Evolutionary conservation across 2,329 filamentous ascomycete genomes (phyloP), one percentile per base, ranked within the genome.

Genomic region (Penicillium sp.): DNA sequence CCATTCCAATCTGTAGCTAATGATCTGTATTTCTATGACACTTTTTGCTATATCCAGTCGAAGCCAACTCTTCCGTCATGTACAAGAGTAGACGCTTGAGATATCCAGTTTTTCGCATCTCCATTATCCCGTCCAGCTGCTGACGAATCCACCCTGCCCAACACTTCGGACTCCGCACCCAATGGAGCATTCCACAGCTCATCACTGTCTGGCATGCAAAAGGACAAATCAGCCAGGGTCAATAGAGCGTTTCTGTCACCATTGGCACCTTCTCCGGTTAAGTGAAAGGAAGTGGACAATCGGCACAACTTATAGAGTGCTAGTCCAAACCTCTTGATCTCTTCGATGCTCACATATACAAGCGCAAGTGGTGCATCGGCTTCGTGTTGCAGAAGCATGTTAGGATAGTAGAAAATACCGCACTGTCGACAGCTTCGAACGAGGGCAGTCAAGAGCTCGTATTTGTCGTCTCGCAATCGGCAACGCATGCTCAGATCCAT

Each of bases 271-370:
- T 26, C 35, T 28, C 36, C 39, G 9, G 40, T 11, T 9, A 13
- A 37, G 12, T 4, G 34, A 43, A 26, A 40, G 38, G 39, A 24
- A 38, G 39, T 39, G n/a, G 8, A 48, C 18, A 49, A 37, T 9
- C 56, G 50, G 34, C 52, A 54, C 2, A 61, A 42, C 42, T 62
- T 64, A 43, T 62, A 64, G 5, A 65, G 48, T 0, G 60, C 55
- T 5, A 65, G 38, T 11, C 54, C 54, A 32, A 64, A 63, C n/a
- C 56, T 50, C 51, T 64, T 64, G 27, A 55, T 52, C 40, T 64
- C 62, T 47, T 64, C 62, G 11, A 61, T 53, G 25, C 44, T 43
- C 13, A 54, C 48, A 47, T 53, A 61, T 38, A 59, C 38, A 45
- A 56, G 54, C 9, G 53, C 46, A 4, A 55, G 32, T 13, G 56